Base-by-base conservation (phyloP, 495 filamentous ascomycete genomes). In the Penicillium cosmopolitanum region DNA sequence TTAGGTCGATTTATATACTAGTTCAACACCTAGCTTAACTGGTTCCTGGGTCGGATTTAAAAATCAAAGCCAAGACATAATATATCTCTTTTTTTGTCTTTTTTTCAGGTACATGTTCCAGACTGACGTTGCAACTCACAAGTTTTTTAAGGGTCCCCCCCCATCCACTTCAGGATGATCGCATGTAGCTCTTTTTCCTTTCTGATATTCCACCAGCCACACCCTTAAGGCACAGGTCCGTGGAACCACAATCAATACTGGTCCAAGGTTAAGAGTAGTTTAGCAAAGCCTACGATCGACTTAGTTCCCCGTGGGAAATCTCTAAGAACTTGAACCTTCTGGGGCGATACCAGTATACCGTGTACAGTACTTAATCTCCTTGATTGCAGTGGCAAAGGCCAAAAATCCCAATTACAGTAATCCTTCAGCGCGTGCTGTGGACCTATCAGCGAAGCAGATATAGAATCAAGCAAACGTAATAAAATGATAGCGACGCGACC, bases 401-500 rank as follows among this genome's bases (percentile, higher is more conserved):
- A 23, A 23, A 23, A 23, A 23, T 23, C 3, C 0, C 23, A 23
- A 23, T 23, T 23, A 21, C 19, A 2, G 19, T 23, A 4, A 23
- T 23, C 23, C 23, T 23, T 23, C 23, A 2, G 23, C 23, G 28
- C 6, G 28, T 31, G 28, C 28, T 31, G 5, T 31, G 28, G 28
- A 31, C 28, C 28, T 31, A 31, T 31, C 5, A 31, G 28, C 28
- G 5, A 31, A 31, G 28, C 28, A 40, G 12, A n/a, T 40, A 40
- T n/a, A 40, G 36, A 40, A 13, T 9, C 36, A 40, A 46, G n/a
- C 4, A 21, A 19, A 5, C 16, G 16, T 16, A 23, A n/a, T n/a
- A 18, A 40, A 18, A 40, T 50, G 57, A 60, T 60, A 48, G 50
- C 57, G 15, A 48, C 31, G 21, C 33, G 51, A 50, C 57, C 33